A percentile compares a stretch with the other conserved stretches of the same genome.
Conservation (phyloP, 2,329 filamentous ascomycete species). For the Davidsoniella eucalypti region DNA sequence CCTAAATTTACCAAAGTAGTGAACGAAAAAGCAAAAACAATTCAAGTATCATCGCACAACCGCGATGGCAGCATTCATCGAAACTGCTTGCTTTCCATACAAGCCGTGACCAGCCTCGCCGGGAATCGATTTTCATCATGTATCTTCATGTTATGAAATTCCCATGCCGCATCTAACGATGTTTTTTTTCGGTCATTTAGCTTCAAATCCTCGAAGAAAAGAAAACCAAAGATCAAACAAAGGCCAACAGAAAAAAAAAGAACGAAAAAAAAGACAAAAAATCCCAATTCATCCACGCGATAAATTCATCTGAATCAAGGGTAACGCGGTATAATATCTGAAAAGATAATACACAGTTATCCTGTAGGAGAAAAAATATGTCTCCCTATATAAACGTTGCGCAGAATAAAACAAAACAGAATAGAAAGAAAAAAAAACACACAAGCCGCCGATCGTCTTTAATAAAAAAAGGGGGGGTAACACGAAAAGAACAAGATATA, state of each 20-base stretch:
- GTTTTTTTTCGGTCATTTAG: neutral
- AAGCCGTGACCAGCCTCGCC: too few species aligned
- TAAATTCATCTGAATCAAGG: too few species aligned
- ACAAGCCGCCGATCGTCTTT: neutral
- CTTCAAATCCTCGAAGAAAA: neutral
- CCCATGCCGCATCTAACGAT: too few species aligned
- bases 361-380: neutral
- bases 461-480: neutral
- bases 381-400: neutral
- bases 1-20: too few species aligned
- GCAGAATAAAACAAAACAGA: neutral
- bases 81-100: neutral
- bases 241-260: neutral
- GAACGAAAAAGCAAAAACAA: neutral
- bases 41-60: neutral
- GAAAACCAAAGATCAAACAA: neutral
- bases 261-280: neutral
- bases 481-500: slow-evolving; percentile 4
- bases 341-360: neutral
- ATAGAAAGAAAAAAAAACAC: neutral
- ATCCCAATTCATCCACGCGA: too few species aligned
- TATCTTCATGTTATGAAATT: too few species aligned
- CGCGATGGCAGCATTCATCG: neutral
- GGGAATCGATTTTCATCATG: too few species aligned
- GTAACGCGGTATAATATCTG: neutral